Base-by-base conservation (phyloP, 495 filamentous ascomycete genomes). In the Tirmania nivea region DNA sequence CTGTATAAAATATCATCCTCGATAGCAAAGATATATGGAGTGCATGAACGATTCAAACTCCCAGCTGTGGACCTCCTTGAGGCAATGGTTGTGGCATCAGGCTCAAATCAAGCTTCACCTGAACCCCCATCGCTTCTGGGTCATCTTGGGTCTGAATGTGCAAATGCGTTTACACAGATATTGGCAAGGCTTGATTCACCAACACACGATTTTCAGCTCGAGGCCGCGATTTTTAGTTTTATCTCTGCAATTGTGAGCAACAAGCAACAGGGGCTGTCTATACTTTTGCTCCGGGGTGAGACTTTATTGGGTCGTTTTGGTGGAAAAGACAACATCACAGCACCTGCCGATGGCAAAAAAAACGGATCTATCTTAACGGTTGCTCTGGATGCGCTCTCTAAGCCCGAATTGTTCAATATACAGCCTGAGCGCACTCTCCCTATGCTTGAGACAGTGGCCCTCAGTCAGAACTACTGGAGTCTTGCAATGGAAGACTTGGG, bases 251-350 rank as follows among this genome's bases (percentile, higher is more conserved):
- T 94, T 49, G 75, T 96, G 49, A 83, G 84, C 60, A 87, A 84
- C 61, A 80, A 85, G 52, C 90, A 99, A 58, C 86, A 93, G 62
- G 96, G 92, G 81, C 80, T 99, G 69, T 79, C 89, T 0, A 85
- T 93, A 48, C 89, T 86, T 62, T 74, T 96, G 50, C 78, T 96
- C 25, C 94, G 88, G 4, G 90, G 90, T 21, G 79, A 78, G 55
- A 84, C 84, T 0, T 84, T 90, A 14, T 7, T 21, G 16, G n/a
- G n/a, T 17, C n/a, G 48, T 19, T 75, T 79, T 51, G 76, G 88
- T 50, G 76, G 78, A 1, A 80, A 78, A 54, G 68, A 67, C 1
- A 73, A 76, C 34, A 65, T 60, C 21, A 71, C 72, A 54, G 9
- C 8, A 14, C 14, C 17, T 50, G 48, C n/a, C n/a, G 48, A 50